Evolutionary conservation across 148 eudicot genomes (phyloP), one percentile per base, ranked within the genome.

Genomic region (Linanthus parryae): DNA sequence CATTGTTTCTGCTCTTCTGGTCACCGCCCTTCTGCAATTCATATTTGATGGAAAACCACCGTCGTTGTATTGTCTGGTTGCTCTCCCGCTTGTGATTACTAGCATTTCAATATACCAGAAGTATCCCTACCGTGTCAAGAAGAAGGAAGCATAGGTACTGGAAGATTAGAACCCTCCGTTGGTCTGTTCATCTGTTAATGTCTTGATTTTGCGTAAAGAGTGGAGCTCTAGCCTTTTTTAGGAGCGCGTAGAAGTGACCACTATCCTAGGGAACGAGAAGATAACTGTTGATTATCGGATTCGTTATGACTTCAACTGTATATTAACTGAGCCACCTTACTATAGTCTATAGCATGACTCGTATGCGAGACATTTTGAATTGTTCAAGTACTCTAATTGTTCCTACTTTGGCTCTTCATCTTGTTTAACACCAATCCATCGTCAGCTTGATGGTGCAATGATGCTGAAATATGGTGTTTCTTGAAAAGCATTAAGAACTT

Each of bases 1-100:
- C 44, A 92, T 87, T 67, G 98, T 92, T 54, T 92, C 96, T 42
- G 96, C 98, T 12, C 96, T 92, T 48, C 73, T 92, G 8, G 96
- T 87, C 51, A 87, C 98, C 7, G 98, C 98, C 23, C 73, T 92
- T 76, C 65, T 92, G 67, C 98, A 92, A 49, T 84, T 73, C 53
- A 51, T 87, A 61, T 81, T 92, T 59, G 98, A 87, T 17, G 95
- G 98, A 18, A 87, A 73, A 63, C 81, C 82, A 33, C 96, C 98
- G 37, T 83, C 96, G 28, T 51, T 69, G 15, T 92, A 77, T 68
- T 92, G 94, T 66, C 87, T 92, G 48, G 66, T 84, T 65, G 94
- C 96, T 29, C 83, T 92, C 61, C 98, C 98, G 0, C 63, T 92
- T 28, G 98, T 92, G 64, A 78, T 79, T 34, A 69, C 62, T 13